Conservation (phyloP, 768 basidiomycete genomes). For the Boletus barrowsii region DNA sequence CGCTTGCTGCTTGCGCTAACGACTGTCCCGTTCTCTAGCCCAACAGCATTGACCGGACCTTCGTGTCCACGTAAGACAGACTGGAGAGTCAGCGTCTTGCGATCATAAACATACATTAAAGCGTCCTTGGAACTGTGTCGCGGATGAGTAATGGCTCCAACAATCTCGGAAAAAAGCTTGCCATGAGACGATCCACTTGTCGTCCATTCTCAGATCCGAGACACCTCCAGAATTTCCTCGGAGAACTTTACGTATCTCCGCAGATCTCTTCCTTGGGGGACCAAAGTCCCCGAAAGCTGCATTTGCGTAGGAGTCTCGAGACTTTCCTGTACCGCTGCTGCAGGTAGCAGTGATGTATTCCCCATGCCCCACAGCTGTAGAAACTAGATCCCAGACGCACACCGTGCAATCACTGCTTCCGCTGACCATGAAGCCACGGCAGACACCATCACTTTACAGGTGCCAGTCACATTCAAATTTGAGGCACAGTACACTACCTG, state of each 20-base stretch:
- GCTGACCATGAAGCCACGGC: slow-evolving; percentile 72
- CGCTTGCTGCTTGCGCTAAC: slow-evolving; percentile 83
- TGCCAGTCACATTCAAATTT: slow-evolving; percentile 72
- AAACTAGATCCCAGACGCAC: slow-evolving; percentile 74
- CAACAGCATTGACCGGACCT: slow-evolving; percentile 90
- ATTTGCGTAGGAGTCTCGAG: slow-evolving; percentile 8
- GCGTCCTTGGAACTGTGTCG: slow-evolving; percentile 72
- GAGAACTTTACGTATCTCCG: slow-evolving; percentile 55
- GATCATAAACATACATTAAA: slow-evolving; percentile 77
- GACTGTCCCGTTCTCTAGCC: slow-evolving; percentile 66
- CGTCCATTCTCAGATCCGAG: slow-evolving; percentile 76
- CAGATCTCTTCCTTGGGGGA: slow-evolving; percentile 43
- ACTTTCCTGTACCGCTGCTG: slow-evolving; percentile 11
- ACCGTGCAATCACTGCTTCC: slow-evolving; percentile 87
- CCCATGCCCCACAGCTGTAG: slow-evolving; percentile 22
- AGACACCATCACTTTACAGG: slow-evolving; percentile 25
- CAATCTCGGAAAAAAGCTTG: slow-evolving; percentile 37
- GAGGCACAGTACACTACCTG: slow-evolving; percentile 80
- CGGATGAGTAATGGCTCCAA: slow-evolving; percentile 6
- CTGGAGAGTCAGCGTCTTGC: slow-evolving; percentile 58
- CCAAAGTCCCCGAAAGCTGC: slow-evolving; percentile 20
- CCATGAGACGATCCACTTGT: slow-evolving; percentile 91
- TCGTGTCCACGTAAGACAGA: slow-evolving; percentile 77
- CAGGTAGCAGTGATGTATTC: slow-evolving; percentile 6
- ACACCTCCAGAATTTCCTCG: slow-evolving; percentile 81